Evolutionary conservation across 352 stramenopile genomes (phyloP).

Genomic region (Phytophthora europaea): DNA sequence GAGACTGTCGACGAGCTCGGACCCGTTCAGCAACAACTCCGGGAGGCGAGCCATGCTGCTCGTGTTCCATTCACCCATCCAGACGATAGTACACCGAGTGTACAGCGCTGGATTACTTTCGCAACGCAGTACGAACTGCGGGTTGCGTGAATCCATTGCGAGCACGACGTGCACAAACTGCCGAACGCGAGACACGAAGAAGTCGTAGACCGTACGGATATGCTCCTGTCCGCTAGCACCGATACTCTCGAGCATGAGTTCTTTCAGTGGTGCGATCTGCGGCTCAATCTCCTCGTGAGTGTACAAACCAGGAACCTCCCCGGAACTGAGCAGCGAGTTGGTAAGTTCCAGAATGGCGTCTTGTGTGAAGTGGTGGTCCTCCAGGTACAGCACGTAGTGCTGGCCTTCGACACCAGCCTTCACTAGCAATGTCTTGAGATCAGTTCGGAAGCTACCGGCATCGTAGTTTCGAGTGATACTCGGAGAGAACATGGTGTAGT

Average conservation of each 20-base stretch:
- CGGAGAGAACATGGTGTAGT: constrained; percentile 89
- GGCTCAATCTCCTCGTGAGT: constrained; percentile 95
- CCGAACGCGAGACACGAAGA: constrained; percentile 93
- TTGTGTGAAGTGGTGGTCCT: constrained; percentile 94
- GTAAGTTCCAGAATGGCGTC: constrained; percentile 93
- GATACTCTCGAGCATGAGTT: constrained; percentile 90
- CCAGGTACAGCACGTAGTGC: constrained; percentile 92
- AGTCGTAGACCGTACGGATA: constrained; percentile 93
- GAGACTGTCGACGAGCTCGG: constrained; percentile 68
- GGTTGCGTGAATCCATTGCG: constrained; percentile 74
- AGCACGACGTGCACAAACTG: constrained; percentile 92
- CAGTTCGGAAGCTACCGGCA: constrained; percentile 77
- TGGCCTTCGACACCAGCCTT: constrained; percentile 86
- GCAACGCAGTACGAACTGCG: constrained; percentile 88
- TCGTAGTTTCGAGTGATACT: constrained; percentile 84
- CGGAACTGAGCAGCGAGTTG: constrained; percentile 93
- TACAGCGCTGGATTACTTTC: constrained; percentile 96
- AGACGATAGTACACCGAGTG: constrained; percentile 92
- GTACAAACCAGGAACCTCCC: constrained; percentile 94
- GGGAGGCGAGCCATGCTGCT: constrained; percentile 84
- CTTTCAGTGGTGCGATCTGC: constrained; percentile 90
- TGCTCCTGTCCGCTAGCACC: constrained; percentile 55
- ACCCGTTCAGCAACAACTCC: constrained; percentile 69
- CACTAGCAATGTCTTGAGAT: constrained; percentile 92
- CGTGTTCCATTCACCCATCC: constrained; percentile 94